Conservation (phyloP, 1,284 basidiomycete species). For the Malassezia japonica region DNA sequence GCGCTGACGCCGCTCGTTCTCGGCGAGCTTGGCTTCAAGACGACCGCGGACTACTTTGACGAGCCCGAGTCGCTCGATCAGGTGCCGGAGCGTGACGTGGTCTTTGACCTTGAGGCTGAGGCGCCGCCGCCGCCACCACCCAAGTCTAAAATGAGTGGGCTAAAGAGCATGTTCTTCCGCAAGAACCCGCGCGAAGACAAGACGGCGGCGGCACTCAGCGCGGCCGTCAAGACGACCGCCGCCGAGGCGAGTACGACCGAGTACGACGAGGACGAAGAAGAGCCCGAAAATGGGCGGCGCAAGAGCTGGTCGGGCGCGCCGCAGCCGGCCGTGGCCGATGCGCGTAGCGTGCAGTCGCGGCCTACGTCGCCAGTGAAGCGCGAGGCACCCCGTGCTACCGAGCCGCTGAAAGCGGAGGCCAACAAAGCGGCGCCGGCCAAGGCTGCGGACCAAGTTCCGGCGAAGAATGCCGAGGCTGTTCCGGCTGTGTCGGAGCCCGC, state of each 20-base stretch:
- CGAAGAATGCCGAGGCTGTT: too few relatives aligned
- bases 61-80: conserved; percentile 43
- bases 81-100: conserved; percentile 40
- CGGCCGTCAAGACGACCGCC: background rate
- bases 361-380: too few relatives aligned
- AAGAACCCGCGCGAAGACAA: conserved; percentile 3
- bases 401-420: too few relatives aligned
- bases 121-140: background rate
- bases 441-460: too few relatives aligned
- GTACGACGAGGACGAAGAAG: background rate
- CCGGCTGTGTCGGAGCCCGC: too few relatives aligned
- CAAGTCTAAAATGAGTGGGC: background rate
- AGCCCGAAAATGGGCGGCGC: too few relatives aligned
- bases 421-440: too few relatives aligned
- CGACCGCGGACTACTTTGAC: conserved; percentile 48
- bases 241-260: background rate
- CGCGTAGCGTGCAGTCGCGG: too few relatives aligned
- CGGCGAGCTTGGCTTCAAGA: conserved; percentile 43
- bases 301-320: too few relatives aligned
- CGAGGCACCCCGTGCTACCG: too few relatives aligned
- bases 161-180: conserved; percentile 10
- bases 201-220: background rate
- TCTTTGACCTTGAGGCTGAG: conserved; percentile 12
- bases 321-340: too few relatives aligned
- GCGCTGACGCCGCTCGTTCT: conserved; percentile 45